phyloP scores from a whole-genome alignment of 2,329 filamentous ascomycete genomes.

The Fusarium tanahbumbuense region DNA sequence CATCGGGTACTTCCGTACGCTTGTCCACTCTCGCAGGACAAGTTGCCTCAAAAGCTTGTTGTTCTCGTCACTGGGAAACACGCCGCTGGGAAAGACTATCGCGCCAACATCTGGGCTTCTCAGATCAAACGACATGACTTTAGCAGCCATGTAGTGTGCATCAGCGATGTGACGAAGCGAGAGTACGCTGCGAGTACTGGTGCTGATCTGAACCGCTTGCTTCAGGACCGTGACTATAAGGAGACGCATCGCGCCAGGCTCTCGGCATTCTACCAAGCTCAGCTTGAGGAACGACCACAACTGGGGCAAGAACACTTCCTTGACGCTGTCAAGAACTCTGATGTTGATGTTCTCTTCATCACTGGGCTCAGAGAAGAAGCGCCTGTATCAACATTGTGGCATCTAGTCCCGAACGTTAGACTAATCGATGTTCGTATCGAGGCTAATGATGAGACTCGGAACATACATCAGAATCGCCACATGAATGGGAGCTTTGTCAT shows the following conservation, averaged over 20 bases:
- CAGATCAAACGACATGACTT: constrained; percentile 48
- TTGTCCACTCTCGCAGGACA: constrained; percentile 62
- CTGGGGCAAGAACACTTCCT: constrained; percentile 65
- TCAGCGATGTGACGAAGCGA: constrained; percentile 60
- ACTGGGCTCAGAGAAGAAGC: constrained; percentile 72
- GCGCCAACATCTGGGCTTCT: constrained; percentile 64
- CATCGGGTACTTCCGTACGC: constrained; percentile 63
- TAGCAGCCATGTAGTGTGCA: constrained; percentile 48
- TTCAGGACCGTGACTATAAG: constrained; percentile 69
- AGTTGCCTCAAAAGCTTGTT: constrained; percentile 59
- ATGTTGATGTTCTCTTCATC: constrained; percentile 67
- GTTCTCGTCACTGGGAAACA: constrained; percentile 68
- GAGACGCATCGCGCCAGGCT: constrained; percentile 67
- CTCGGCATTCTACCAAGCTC: constrained; percentile 62
- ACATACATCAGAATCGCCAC: constrained; percentile 50
- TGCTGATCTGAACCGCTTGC: constrained; percentile 60
- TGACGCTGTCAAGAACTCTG: constrained; percentile 55
- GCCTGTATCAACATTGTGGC: constrained; percentile 65
- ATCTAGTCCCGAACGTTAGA: constrained; percentile 63
- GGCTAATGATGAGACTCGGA: constrained; percentile 53
- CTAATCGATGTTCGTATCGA: constrained; percentile 66
- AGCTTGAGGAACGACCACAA: constrained; percentile 56
- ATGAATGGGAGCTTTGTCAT: not conserved
- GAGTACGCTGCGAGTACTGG: constrained; percentile 64
- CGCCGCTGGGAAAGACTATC: constrained; percentile 70